These are phyloP conservation scores for Epicoccum nigrum DNA, from an alignment of 2,329 filamentous ascomycete genomes.

Conservation along the genomic window DNA sequence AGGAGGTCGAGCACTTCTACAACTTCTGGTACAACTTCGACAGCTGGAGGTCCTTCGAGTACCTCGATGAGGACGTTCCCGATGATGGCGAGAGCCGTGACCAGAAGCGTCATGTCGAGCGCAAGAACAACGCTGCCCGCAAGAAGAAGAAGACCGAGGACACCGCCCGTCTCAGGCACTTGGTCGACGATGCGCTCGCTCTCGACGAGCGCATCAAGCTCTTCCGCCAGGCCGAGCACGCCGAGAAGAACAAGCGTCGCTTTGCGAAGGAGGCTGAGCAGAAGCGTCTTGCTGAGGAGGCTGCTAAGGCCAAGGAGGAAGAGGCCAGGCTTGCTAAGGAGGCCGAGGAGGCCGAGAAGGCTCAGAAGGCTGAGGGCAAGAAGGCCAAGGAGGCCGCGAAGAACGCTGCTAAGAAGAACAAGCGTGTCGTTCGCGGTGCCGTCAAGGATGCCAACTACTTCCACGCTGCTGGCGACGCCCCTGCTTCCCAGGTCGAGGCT, in stretches of 20 bases:
- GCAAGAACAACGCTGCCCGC: conserved; percentile 96
- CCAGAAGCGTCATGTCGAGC: conserved; percentile 97
- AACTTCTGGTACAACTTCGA: conserved; percentile 99
- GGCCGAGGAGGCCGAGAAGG: conserved; percentile 85
- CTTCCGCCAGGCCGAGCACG: conserved; percentile 90
- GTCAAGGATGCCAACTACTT: conserved; percentile 99
- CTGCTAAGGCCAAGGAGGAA: conserved; percentile 79
- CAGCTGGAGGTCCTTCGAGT: conserved; percentile 97
- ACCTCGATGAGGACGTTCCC: conserved; percentile 97
- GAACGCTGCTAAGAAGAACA: conserved; percentile 99
- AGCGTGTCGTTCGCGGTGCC: conserved; percentile 90
- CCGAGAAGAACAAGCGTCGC: conserved; percentile 94
- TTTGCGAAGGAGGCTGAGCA: conserved; percentile 90
- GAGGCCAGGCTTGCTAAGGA: conserved; percentile 81
- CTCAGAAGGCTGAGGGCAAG: conserved; percentile 80
- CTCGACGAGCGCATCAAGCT: conserved; percentile 95
- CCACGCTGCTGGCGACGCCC: conserved; percentile 67
- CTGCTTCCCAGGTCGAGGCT: conserved; percentile 78
- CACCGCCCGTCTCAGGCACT: conserved; percentile 83
- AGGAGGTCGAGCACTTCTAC: conserved; percentile 94
- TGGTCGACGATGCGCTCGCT: conserved; percentile 85
- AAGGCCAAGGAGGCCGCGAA: conserved; percentile 99
- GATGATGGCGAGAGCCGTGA: conserved; percentile 99
- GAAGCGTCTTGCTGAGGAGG: conserved; percentile 85
- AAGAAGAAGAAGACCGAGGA: conserved; percentile 99